Conservation (phyloP, 345 rosid species). For the Salix caprea region DNA sequence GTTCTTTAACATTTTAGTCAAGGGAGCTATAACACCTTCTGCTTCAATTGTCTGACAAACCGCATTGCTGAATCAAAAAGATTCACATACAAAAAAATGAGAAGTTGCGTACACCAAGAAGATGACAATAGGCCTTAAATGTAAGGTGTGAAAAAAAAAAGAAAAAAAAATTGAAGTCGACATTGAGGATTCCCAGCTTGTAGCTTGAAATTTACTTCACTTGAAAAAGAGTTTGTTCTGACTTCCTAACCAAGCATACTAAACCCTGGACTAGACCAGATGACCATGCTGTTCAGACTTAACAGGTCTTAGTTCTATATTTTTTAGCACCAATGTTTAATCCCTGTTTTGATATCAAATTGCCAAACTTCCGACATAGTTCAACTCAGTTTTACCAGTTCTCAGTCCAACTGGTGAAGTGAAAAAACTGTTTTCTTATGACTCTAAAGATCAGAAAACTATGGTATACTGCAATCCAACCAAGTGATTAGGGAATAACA, state of each 20-base stretch:
- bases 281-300: not conserved
- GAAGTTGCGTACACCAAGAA: conserved; percentile 6
- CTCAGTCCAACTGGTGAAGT: not conserved
- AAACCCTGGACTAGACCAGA: not conserved
- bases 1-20: conserved; percentile 52
- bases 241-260: not conserved
- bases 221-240: not conserved
- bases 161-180: not conserved
- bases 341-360: not conserved
- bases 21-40: conserved; percentile 53
- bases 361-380: not conserved
- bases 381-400: too few species aligned
- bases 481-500: not conserved
- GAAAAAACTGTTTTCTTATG: not conserved
- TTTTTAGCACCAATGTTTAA: not conserved
- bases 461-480: not conserved
- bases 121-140: not conserved
- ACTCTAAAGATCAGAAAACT: not conserved
- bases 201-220: not conserved
- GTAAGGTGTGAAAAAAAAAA: not conserved
- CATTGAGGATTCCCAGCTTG: not conserved
- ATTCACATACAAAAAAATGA: not conserved
- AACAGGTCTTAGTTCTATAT: not conserved
- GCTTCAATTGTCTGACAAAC: conserved; percentile 67
- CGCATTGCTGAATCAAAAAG: conserved; percentile 48